Base-by-base conservation (phyloP, 1,284 basidiomycete genomes). In the Ustilago esculenta region DNA sequence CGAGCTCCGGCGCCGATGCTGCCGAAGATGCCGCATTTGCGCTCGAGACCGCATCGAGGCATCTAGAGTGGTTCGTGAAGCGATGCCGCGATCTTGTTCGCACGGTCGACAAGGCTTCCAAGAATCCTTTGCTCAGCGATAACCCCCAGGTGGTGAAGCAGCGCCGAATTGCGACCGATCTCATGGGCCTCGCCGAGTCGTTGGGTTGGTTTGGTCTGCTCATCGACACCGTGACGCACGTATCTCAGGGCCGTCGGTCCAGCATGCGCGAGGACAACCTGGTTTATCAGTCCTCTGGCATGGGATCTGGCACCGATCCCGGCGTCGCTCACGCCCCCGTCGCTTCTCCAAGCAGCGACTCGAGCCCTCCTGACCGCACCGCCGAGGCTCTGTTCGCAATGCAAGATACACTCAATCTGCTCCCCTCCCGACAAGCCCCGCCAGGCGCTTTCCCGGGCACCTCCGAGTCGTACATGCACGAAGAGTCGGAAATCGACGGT, bases 11-110 rank as follows among this genome's bases (percentile, higher is more conserved):
- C 4, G 54, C 68, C 0, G 64, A 72, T 42, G 69, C 69, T 1
- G 64, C 64, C 4, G 69, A 72, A 21, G 69, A 72, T 40, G 69
- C 69, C 0, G 63, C 69, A 2, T 72, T 72, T 32, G 69, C 69
- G 4, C 51, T 67, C 17, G 69, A 63, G 43, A 72, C 69, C 7
- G 69, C 69, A 14, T 63, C 64, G 7, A 36, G 64, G 1, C 69
- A 72, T 46, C 43, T 72, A 17, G 69, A 72, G 40, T 72, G 64
- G 58, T 68, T 68, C 34, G 58, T 72, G 12, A 51, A 59, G 34
- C 42, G 64, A 10, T 63, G 64, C 25, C 43, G 69, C 1, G 64
- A 72, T 30, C 40, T 67, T 2, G 52, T 67, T 1, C 40, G 51
- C 14, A 56, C 64, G 20, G 64, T 67, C 8, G 69, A 68, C 4